phyloP scores from a whole-genome alignment of 2,329 filamentous ascomycete species.

The Exophiala calicioides region DNA sequence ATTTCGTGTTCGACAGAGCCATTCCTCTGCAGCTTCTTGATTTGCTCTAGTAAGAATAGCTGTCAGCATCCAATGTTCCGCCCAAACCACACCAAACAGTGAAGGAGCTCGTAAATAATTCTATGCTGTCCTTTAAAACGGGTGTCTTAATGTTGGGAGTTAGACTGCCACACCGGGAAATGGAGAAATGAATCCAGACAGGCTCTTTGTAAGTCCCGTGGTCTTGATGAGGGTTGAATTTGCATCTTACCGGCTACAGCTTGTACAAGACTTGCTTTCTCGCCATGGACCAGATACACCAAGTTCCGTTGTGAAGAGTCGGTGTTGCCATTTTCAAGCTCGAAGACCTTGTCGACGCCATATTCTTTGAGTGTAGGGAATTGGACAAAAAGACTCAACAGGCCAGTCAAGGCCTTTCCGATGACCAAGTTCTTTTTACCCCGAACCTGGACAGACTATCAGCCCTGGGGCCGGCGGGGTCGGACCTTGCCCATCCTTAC shows the following conservation, averaged over 20 bases:
- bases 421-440: constrained; percentile 98
- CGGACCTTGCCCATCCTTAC: constrained; percentile 44
- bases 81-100: constrained; percentile 46
- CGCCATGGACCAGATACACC: constrained; percentile 87
- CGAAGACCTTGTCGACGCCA: constrained; percentile 96
- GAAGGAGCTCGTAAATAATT: constrained; percentile 40
- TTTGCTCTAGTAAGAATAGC: constrained; percentile 67
- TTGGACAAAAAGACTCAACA: constrained; percentile 88
- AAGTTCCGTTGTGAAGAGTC: constrained; percentile 94
- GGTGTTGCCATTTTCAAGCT: constrained; percentile 92
- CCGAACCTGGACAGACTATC: constrained; percentile 67
- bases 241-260: constrained; percentile 80
- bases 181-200: constrained; percentile 20
- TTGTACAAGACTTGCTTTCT: constrained; percentile 80
- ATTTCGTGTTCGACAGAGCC: constrained; percentile 93
- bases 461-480: constrained; percentile 31
- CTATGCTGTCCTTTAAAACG: constrained; percentile 39
- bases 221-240: constrained; percentile 31
- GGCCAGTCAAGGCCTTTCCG: constrained; percentile 84
- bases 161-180: constrained; percentile 28
- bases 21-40: constrained; percentile 83
- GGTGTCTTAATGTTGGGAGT: constrained; percentile 20
- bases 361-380: constrained; percentile 95
- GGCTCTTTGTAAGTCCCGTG: constrained; percentile 25
- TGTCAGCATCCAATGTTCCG: constrained; percentile 61